A percentile compares a stretch with the other conserved stretches of the same genome.
Evolutionary conservation across 2,329 filamentous ascomycete species (phyloP).

Genomic region (Colletotrichum sp.): DNA sequence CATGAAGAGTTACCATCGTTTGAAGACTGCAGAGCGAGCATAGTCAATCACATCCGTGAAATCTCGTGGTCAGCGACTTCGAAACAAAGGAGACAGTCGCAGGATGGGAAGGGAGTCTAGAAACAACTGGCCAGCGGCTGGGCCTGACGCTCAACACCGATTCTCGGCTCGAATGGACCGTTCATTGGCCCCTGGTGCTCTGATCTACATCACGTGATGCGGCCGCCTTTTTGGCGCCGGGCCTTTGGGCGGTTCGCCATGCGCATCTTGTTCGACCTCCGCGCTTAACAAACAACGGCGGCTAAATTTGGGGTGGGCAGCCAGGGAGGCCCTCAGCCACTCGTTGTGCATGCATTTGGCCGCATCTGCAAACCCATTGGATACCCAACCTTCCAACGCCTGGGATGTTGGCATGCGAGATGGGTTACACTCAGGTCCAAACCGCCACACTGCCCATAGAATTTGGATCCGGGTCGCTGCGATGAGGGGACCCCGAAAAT

Average conservation of each 20-base stretch:
- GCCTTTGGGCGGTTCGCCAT: neutral
- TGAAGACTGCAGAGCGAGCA: neutral
- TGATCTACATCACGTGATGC: constrained; percentile 16
- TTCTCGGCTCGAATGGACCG: neutral
- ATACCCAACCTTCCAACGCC: neutral
- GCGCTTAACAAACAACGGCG: constrained; percentile 16
- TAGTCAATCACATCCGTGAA: constrained; percentile 9
- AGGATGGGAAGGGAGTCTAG: neutral
- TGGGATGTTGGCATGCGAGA: constrained; percentile 6
- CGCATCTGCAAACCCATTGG: constrained; percentile 4
- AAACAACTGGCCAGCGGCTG: constrained; percentile 17
- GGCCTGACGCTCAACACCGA: neutral
- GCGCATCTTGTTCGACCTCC: neutral
- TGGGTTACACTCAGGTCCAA: constrained; percentile 12
- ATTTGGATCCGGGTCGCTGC: constrained; percentile 12
- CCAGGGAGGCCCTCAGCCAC: constrained; percentile 14
- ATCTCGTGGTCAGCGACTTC: neutral
- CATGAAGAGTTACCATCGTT: neutral
- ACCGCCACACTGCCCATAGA: constrained; percentile 9
- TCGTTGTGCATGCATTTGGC: constrained; percentile 4
- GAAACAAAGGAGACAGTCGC: constrained; percentile 19
- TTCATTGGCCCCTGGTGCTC: constrained; percentile 1
- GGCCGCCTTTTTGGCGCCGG: neutral
- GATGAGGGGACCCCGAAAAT: constrained; percentile 13
- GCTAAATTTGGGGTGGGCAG: constrained; percentile 3